These are phyloP conservation scores for Candida maltosa DNA, from an alignment of 805 yeast species.

Conservation along the genomic window DNA sequence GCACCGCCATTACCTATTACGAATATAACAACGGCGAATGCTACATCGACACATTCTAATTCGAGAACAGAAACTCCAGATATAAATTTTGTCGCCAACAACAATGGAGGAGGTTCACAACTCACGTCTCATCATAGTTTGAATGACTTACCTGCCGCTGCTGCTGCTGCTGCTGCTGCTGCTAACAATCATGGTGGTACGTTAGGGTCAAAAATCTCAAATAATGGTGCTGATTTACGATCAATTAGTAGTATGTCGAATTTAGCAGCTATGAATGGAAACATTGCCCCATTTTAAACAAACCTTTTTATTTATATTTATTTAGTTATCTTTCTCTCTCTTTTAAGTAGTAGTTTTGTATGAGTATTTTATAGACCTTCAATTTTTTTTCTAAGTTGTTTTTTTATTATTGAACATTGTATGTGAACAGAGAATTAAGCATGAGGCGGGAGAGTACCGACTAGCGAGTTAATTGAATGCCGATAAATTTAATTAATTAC, in stretches of 20 bases:
- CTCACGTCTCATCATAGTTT: constrained; percentile 21
- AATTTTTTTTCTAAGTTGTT: no score
- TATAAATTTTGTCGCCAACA: constrained; percentile 5
- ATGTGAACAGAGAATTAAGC: background rate
- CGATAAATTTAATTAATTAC: no score
- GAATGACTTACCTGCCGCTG: constrained; percentile 20
- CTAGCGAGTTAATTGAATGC: background rate
- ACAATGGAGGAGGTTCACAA: constrained; percentile 1
- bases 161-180: constrained; percentile 8
- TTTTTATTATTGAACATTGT: no score
- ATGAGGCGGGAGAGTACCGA: background rate
- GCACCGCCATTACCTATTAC: constrained; percentile 2
- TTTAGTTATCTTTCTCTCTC: no score
- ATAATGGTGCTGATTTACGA: constrained; percentile 7
- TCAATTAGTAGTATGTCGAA: constrained; percentile 10
- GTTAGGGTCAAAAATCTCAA: background rate
- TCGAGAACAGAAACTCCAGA: constrained; percentile 5
- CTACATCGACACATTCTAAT: background rate
- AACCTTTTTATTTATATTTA: no score
- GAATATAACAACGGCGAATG: background rate
- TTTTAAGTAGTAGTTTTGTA: no score
- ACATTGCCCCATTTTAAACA: no score
- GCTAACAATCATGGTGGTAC: background rate
- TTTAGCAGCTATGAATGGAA: constrained; percentile 8
- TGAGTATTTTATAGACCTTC: no score